Base-by-base conservation (phyloP, 768 basidiomycete genomes). In the Mycena vitilis region DNA sequence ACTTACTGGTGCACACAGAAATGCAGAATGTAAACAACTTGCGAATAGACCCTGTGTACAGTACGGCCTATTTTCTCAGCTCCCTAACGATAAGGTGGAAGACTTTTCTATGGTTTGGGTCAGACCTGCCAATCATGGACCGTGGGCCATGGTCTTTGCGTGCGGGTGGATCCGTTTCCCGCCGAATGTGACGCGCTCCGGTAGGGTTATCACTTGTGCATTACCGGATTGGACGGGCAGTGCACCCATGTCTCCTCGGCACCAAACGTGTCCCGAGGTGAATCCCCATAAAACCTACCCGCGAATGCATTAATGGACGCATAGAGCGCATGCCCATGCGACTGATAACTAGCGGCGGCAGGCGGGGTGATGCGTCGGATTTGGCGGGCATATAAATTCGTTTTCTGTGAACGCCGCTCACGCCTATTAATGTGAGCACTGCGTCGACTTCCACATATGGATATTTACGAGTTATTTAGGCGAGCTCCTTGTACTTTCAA, bases 401-500 rank as follows among this genome's bases (percentile, higher is more conserved):
- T 30, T 30, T 30, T 30, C 30, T 30, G 30, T 30, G 30, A 30
- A 30, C 30, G 30, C 30, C 30, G 30, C 30, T 30, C 30, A 30
- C 30, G 30, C 30, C 2, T 30, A 30, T 3, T 30, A 30, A 30
- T 36, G 58, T 54, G 38, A 59, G 30, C 64, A 22, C 40, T 52
- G 34, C 6, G 20, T 54, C 13, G 40, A 51, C 1, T 65, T 51
- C n/a, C 23, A 15, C 12, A 11, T 23, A 13, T 51, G 23, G 23
- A 5, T 25, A 51, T 51, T 13, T 12, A 5, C 16, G 16, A 42
- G 16, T 48, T 10, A 23, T 23, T 22, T 34, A 57, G 37, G 36
- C 63, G 48, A 63, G 10, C 40, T 7, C 56, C 63, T 58, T 59
- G 25, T 65, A 65, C 23, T 58, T 60, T 54, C n/a, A 45, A 52